Base-by-base conservation (phyloP, 768 basidiomycete genomes). In the Lactarius sp. region DNA sequence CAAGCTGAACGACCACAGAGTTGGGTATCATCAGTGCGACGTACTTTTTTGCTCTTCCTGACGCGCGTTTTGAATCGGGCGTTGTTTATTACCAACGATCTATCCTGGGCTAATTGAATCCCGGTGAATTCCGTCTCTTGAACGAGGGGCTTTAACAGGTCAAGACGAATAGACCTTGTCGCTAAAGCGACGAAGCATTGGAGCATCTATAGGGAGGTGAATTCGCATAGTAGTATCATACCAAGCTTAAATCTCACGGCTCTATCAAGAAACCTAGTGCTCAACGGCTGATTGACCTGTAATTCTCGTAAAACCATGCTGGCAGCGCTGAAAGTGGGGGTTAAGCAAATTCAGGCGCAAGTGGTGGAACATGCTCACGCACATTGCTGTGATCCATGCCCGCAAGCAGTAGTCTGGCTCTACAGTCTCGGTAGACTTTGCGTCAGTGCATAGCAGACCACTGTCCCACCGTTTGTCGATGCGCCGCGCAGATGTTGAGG, bases 361-460 rank as follows among this genome's bases (percentile, higher is more conserved):
- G 27, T 27, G 8, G n/a, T 27, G 27, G 27, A 42, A 1, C 0
- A 20, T 7, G 14, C 3, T 36, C 6, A 58, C 65, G 42, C 42
- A 63, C 65, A 66, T 59, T 22, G 65, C 65, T 2, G 65, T 62
- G n/a, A 62, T 34, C 65, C 65, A 66, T 34, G 65, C 65, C n/a
- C 59, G 64, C 27, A 54, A 33, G 36, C 36, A 53, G 6, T 49
- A 13, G 13, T 55, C 14, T 6, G 59, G 49, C 12, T 56, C 31
- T 12, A 41, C 41, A 5, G 31, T 46, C 4, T 36, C 20, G 22
- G 18, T 6, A n/a, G 39, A 31, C 2, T 52, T 6, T 6, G 39
- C 6, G 20, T 14, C 50, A 18, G 16, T 41, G 13, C 27, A 39
- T 33, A 1, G 36, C 6, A 50, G 18, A 4, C 13, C 60, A 13